Evolutionary conservation across 169 alveolate genomes (phyloP).

Genomic region (Plasmodium sp.): DNA sequence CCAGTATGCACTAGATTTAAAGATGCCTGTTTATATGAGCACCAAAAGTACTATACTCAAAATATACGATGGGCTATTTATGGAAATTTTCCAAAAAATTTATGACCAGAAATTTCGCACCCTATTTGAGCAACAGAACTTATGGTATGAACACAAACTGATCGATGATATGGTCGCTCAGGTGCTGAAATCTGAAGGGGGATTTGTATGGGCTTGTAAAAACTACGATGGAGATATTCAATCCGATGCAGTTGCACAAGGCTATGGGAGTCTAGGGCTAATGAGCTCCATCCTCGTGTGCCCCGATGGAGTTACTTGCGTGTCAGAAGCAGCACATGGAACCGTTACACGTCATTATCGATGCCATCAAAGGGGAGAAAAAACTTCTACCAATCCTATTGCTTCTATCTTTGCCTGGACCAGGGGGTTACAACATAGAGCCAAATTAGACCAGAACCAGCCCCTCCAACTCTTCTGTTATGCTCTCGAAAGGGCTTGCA

Average conservation of each 20-base stretch:
- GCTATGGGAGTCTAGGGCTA: conserved; percentile 94
- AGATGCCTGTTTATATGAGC: conserved; percentile 93
- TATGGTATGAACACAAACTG: conserved; percentile 95
- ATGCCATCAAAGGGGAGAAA: conserved; percentile 88
- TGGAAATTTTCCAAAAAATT: conserved; percentile 92
- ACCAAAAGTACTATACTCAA: conserved; percentile 95
- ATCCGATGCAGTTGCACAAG: conserved; percentile 96
- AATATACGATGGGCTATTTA: conserved; percentile 95
- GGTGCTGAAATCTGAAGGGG: conserved; percentile 94
- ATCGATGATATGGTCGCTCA: conserved; percentile 98
- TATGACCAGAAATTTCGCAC: conserved; percentile 90
- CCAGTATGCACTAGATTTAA: conserved; percentile 89
- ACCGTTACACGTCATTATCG: conserved; percentile 97
- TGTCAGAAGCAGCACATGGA: conserved; percentile 98
- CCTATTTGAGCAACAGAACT: conserved; percentile 88
- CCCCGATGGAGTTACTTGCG: conserved; percentile 93
- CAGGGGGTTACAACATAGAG: conserved; percentile 91
- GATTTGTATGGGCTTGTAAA: conserved; percentile 99
- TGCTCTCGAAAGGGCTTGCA: conserved; percentile 91
- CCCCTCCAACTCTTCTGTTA: conserved; percentile 87
- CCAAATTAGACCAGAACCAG: conserved; percentile 91
- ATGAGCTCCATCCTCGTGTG: conserved; percentile 96
- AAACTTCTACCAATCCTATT: conserved; percentile 96
- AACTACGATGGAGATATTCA: conserved; percentile 98
- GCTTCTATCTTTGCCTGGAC: conserved; percentile 98